These are phyloP conservation scores for Cenchrus americanus DNA, from an alignment of 176 grass and related monocot genomes.

Conservation along the genomic window DNA sequence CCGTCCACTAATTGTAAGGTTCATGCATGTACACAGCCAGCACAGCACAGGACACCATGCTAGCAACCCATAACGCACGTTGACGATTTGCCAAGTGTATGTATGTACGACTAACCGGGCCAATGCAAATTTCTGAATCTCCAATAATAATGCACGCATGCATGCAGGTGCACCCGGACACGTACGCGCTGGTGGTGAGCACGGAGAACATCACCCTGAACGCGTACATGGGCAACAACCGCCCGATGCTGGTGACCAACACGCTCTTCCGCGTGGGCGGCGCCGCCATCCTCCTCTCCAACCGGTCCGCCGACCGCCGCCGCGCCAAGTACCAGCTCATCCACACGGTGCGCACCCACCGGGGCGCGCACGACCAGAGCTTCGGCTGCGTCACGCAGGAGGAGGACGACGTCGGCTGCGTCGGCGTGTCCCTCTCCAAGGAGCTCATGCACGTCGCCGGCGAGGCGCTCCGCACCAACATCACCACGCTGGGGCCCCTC, in stretches of 20 bases:
- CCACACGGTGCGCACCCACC: slow-evolving; percentile 85
- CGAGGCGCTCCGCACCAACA: slow-evolving; percentile 86
- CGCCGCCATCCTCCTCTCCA: slow-evolving; percentile 80
- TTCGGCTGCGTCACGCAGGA: slow-evolving; percentile 79
- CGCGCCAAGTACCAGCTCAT: slow-evolving; percentile 86
- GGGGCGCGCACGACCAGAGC: slow-evolving; percentile 70
- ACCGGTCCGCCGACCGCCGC: slow-evolving; percentile 45
- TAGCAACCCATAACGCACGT: too few species aligned
- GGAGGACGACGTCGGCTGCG: slow-evolving; percentile 64
- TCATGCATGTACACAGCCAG: too few species aligned
- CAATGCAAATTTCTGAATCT: too few species aligned
- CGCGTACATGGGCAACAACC: slow-evolving; percentile 92
- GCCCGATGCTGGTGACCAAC: slow-evolving; percentile 87
- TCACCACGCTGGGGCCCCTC: slow-evolving; percentile 73
- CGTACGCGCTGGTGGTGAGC: slow-evolving; percentile 85
- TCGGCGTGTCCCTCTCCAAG: slow-evolving; percentile 83
- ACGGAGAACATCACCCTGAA: slow-evolving; percentile 97
- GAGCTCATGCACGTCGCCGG: slow-evolving; percentile 94
- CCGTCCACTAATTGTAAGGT: too few species aligned
- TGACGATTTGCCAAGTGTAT: too few species aligned
- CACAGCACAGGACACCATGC: too few species aligned
- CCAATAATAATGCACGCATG: too few species aligned
- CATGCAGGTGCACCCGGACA: slow-evolving; percentile 72
- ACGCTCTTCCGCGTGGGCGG: slow-evolving; percentile 85
- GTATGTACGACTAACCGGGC: too few species aligned